A percentile compares a stretch with the other conserved stretches of the same genome.
These are phyloP conservation scores for Penicillium coffeae DNA, from an alignment of 495 filamentous ascomycete species.

Conservation along the genomic window DNA sequence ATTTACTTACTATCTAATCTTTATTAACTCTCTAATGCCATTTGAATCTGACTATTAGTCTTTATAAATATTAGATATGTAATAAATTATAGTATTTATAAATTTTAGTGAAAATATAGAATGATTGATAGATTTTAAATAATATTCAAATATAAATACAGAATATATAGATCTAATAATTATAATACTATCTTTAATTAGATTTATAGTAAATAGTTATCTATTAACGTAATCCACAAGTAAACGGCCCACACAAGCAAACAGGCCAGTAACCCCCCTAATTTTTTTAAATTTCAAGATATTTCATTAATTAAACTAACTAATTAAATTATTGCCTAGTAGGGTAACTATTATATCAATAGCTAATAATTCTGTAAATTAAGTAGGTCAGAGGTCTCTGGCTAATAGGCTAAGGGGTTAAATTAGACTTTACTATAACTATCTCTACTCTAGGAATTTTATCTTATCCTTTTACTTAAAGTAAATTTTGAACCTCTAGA, in stretches of 20 bases:
- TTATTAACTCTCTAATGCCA: no score
- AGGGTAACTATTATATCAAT: not conserved
- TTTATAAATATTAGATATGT: no score
- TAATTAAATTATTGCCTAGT: not conserved
- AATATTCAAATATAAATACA: not conserved
- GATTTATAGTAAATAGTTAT: not conserved
- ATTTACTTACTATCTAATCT: no score
- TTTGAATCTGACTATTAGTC: no score
- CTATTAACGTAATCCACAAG: not conserved
- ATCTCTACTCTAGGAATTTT: not conserved
- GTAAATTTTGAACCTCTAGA: not conserved
- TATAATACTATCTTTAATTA: not conserved
- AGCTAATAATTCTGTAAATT: not conserved
- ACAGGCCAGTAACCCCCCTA: not conserved
- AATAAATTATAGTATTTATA: no score
- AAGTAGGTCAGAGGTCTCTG: not conserved
- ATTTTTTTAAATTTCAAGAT: not conserved
- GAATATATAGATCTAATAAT: not conserved
- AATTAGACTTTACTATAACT: not conserved
- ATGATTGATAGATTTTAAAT: not conserved
- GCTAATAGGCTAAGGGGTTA: not conserved
- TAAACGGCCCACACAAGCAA: not conserved
- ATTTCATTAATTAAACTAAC: not conserved
- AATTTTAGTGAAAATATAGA: no score
- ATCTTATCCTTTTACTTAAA: not conserved